Evolutionary conservation across 371 early-diverging fungal species (phyloP), one percentile per base, ranked within the genome.

Genomic region (Mortierella sp.): DNA sequence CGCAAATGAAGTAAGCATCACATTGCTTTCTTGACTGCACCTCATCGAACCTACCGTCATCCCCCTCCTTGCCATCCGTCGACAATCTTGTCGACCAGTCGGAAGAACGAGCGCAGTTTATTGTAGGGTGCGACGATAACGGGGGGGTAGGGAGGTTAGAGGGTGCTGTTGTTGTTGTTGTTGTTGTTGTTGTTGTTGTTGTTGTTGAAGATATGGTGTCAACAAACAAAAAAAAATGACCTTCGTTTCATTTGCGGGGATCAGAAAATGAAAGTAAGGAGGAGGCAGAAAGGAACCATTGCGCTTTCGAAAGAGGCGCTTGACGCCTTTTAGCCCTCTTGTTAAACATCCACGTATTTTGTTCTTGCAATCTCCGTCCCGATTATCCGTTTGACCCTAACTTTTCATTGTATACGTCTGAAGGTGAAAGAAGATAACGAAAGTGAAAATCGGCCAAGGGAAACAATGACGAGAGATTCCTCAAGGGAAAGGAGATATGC

Each of bases 231-330:
- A 6, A 6, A 63, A 63, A 35, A 18, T 63, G 63, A 63, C 35
- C 18, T 63, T 63, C 63, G 32, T 63, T 63, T 63, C 63, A 63
- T 63, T 51, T 51, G 49, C 18, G 51, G 51, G 51, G 51, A 51
- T 21, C 4, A 51, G 51, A 51, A 51, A 51, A 51, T 16, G 51
- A 16, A 16, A 51, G 41, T 0, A 18, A 51, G 51, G 63, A 32
- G 18, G 3, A 29, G 16, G 18, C 3, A 14, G 29, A 60, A 18
- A 35, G 35, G 63, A 32, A 32, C 35, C 63, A 63, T 63, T 32
- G 63, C 35, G 63, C 35, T 16, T 63, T 11, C 5, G 63, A 16
- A n/a, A 35, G 35, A 35, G 16, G 14, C 6, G 6, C 41, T 56
- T 56, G 27, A 56, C 2, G 11, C 56, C 7, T 10, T 56, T 56